These are phyloP conservation scores for Adansonia gregorii DNA, from an alignment of 441 rosid genomes.

Conservation along the genomic window DNA sequence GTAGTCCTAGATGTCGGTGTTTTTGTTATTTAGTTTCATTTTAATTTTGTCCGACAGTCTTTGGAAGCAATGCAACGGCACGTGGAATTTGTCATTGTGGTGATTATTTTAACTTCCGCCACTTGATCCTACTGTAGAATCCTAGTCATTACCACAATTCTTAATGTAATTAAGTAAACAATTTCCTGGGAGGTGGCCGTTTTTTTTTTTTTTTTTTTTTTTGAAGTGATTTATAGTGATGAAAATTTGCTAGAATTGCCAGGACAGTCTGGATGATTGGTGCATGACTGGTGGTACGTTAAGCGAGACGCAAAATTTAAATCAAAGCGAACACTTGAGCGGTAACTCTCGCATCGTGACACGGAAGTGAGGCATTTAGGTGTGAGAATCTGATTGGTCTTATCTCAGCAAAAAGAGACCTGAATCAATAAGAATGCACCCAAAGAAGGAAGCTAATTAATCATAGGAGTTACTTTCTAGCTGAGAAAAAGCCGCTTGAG, in stretches of 20 bases:
- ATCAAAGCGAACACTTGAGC: no score
- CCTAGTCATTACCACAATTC: neutral
- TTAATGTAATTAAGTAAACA: neutral
- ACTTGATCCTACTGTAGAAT: conserved; percentile 1
- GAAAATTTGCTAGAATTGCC: neutral
- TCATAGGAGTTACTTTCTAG: neutral
- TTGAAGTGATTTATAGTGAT: neutral
- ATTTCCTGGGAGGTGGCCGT: neutral
- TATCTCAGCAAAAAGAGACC: neutral
- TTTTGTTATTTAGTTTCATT: neutral
- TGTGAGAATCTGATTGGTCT: neutral
- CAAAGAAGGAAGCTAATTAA: neutral
- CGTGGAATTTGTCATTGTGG: neutral
- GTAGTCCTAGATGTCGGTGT: neutral
- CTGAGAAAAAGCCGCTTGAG: conserved; percentile 37
- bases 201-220: neutral
- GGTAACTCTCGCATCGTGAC: no score
- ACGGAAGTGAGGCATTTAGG: no score
- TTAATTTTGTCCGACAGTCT: conserved; percentile 7
- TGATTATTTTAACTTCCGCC: neutral
- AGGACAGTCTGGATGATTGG: no score
- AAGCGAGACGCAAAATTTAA: no score
- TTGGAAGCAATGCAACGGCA: conserved; percentile 7
- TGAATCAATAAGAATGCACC: neutral
- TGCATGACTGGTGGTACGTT: no score